Conservation (phyloP, 495 filamentous ascomycete species). For the Annulohypoxylon moriforme region DNA sequence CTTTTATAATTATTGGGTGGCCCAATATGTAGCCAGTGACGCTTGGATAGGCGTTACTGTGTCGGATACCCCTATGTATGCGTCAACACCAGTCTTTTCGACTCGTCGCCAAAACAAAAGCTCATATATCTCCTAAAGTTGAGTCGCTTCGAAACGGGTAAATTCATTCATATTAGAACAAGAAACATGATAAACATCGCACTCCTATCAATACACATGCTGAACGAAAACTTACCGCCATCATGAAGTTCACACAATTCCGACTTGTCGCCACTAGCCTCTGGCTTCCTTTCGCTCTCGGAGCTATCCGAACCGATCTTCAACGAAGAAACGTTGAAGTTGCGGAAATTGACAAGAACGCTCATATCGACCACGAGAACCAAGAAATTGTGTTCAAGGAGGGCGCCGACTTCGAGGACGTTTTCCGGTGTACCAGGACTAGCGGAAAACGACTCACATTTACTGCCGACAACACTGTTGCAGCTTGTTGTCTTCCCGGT, state of each 20-base stretch:
- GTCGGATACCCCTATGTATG: background rate
- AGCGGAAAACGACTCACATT: constrained; percentile 24
- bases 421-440: constrained; percentile 9
- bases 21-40: constrained; percentile 10
- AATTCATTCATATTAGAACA: background rate
- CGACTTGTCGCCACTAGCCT: background rate
- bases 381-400: constrained; percentile 21
- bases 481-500: constrained; percentile 19
- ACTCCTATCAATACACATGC: background rate
- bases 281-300: constrained; percentile 14
- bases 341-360: constrained; percentile 21
- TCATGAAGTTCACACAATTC: constrained; percentile 13
- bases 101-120: background rate
- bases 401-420: constrained; percentile 20
- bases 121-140: constrained; percentile 2
- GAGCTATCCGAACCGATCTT: constrained; percentile 21
- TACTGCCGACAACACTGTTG: constrained; percentile 12
- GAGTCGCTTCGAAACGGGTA: background rate
- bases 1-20: background rate
- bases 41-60: background rate
- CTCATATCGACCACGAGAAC: constrained; percentile 18
- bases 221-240: background rate
- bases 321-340: constrained; percentile 27
- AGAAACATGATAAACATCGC: background rate
- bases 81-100: background rate